Evolutionary conservation across 2,329 filamentous ascomycete species (phyloP), one percentile per base, ranked within the genome.

Genomic region (Scytalidium sp.): DNA sequence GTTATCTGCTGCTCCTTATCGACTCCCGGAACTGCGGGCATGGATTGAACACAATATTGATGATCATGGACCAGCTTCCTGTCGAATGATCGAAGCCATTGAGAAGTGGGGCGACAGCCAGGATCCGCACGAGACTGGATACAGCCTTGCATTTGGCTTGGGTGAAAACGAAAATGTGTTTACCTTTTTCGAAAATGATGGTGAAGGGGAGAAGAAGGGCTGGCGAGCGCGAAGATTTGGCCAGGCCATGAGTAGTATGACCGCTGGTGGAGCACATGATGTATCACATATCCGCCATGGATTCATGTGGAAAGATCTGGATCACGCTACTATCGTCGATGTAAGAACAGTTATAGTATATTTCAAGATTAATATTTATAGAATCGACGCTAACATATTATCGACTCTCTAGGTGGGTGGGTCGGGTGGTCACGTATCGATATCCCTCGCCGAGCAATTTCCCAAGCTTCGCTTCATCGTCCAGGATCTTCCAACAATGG

Each of bases 71-170:
- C n/a, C n/a, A n/a, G n/a, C n/a, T n/a, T n/a, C n/a, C n/a, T n/a
- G n/a, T n/a, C n/a, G n/a, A n/a, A 63, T 63, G 3, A 59, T 67
- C 8, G 58, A 62, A 1, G 68, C 69, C 2, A 59, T 71, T 56
- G 57, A 63, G 40, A 66, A 58, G 47, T 71, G 68, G 67, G 68
- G 67, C 0, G 60, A 51, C 17, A 67, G 62, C 7, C 52, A 64
- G 29, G 68, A 70, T 43, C 57, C 61, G 0, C 68, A 59, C n/a
- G 60, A 72, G 50, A 68, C 67, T 6, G 62, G 63, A 36, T 56
- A 68, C 32, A 66, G 64, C 22, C 49, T 65, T 13, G 57, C 62
- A 2, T 60, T 63, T 40, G 52, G 55, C 13, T n/a, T n/a, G n/a
- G n/a, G n/a, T n/a, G n/a, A n/a, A n/a, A n/a, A n/a, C n/a, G n/a